Evolutionary conservation across 768 basidiomycete genomes (phyloP).

Genomic region (Tephrocybe sp.): DNA sequence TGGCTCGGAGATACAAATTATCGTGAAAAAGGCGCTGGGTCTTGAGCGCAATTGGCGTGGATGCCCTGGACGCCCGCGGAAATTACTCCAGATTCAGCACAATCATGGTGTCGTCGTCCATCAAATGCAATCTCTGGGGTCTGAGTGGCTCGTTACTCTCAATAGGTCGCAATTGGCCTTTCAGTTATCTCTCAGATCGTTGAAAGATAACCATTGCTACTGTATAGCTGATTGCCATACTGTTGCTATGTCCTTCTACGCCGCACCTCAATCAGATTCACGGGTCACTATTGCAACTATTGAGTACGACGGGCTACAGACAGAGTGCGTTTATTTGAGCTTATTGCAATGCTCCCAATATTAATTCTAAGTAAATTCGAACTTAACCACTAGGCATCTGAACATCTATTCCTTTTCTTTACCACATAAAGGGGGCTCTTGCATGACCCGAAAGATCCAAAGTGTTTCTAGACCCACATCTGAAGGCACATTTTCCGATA

Average conservation of each 20-base stretch:
- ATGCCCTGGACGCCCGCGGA: constrained; percentile 32
- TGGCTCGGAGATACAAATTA: constrained; percentile 38
- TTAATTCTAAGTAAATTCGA: neutral
- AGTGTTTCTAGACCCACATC: constrained; percentile 15
- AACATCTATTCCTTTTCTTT: constrained; percentile 24
- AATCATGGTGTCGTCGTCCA: constrained; percentile 41
- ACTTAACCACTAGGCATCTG: constrained; percentile 16
- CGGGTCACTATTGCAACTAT: constrained; percentile 12
- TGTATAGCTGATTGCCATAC: constrained; percentile 28
- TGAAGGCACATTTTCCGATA: constrained; percentile 24
- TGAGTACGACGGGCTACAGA: constrained; percentile 11
- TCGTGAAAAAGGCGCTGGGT: constrained; percentile 42
- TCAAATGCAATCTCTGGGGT: constrained; percentile 49
- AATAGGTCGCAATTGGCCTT: constrained; percentile 29
- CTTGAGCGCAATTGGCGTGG: constrained; percentile 53
- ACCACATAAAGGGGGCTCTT: constrained; percentile 12
- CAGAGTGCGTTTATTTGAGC: constrained; percentile 8
- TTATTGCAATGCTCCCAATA: neutral
- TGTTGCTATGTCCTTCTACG: constrained; percentile 31
- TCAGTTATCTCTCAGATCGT: constrained; percentile 45
- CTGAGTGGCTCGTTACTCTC: constrained; percentile 48
- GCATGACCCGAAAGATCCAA: constrained; percentile 6
- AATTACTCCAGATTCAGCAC: constrained; percentile 35
- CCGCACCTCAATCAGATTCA: constrained; percentile 24
- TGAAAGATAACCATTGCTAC: constrained; percentile 27